Evolutionary conservation across 2,329 filamentous ascomycete species (phyloP).

Genomic region (Laburnicola sp.): DNA sequence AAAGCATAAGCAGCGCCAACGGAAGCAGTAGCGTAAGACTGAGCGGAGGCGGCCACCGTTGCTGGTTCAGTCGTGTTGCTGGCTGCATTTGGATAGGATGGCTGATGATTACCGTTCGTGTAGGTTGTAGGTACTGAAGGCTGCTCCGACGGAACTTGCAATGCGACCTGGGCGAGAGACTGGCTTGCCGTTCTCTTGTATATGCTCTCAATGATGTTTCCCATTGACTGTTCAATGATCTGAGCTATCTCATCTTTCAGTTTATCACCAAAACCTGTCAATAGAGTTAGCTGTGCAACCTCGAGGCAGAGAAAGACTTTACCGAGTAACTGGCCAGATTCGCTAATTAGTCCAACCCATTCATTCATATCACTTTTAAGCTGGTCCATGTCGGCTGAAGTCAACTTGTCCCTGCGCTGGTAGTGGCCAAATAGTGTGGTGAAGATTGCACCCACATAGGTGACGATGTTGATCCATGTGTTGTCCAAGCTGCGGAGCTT

Average conservation of each 20-base stretch:
- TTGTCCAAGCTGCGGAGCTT: slow-evolving; percentile 71
- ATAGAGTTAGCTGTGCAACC: slow-evolving; percentile 5
- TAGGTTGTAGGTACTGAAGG: slow-evolving; percentile 23
- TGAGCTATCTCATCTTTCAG: slow-evolving; percentile 54
- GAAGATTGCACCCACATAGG: slow-evolving; percentile 74
- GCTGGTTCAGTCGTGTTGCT: slow-evolving; percentile 25
- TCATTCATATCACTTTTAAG: slow-evolving; percentile 68
- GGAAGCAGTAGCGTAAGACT: slow-evolving; percentile 26
- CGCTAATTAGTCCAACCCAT: slow-evolving; percentile 70
- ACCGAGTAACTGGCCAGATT: slow-evolving; percentile 70
- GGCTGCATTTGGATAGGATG: slow-evolving; percentile 27
- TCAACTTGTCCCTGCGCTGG: slow-evolving; percentile 65
- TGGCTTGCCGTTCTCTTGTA: slow-evolving; percentile 50
- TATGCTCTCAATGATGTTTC: slow-evolving; percentile 52
- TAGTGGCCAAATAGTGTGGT: slow-evolving; percentile 71
- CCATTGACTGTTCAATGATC: slow-evolving; percentile 54
- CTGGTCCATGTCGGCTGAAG: slow-evolving; percentile 60
- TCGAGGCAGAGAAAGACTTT: slow-evolving; percentile 31
- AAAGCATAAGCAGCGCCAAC: slow-evolving; percentile 28
- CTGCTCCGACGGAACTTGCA: slow-evolving; percentile 34
- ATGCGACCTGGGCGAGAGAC: slow-evolving; percentile 45
- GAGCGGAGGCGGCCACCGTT: slow-evolving; percentile 20
- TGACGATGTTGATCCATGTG: slow-evolving; percentile 74
- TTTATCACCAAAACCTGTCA: slow-evolving; percentile 53
- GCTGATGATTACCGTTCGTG: slow-evolving; percentile 27